These are phyloP conservation scores for Kurtzmaniella quercitrusa DNA, from an alignment of 1,139 yeast genomes.

Conservation along the genomic window DNA sequence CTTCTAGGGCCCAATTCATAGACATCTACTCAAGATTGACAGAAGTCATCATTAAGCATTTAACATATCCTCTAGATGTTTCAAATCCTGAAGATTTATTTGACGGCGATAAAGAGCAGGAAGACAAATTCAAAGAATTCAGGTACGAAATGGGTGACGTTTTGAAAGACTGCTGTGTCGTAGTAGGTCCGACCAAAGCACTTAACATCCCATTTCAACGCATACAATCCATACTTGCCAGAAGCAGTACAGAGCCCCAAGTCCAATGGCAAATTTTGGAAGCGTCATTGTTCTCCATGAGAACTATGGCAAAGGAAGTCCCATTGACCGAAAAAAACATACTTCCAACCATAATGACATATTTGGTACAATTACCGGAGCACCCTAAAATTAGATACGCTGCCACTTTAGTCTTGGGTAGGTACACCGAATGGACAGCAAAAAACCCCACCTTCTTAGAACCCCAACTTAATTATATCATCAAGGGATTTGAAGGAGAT, in stretches of 20 bases:
- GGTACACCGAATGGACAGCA: constrained; percentile 95
- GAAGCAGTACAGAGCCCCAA: constrained; percentile 22
- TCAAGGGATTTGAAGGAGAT: constrained; percentile 61
- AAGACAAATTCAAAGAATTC: constrained; percentile 89
- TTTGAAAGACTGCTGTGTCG: constrained; percentile 88
- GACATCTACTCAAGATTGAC: constrained; percentile 66
- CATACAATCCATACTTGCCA: constrained; percentile 39
- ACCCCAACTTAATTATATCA: constrained; percentile 80
- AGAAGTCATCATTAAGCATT: constrained; percentile 62
- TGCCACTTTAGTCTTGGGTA: constrained; percentile 85
- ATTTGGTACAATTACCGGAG: constrained; percentile 70
- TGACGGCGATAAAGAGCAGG: constrained; percentile 69
- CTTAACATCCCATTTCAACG: constrained; percentile 58
- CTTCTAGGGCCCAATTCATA: constrained; percentile 52
- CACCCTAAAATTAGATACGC: constrained; percentile 88
- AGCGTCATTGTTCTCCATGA: constrained; percentile 83
- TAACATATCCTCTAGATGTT: constrained; percentile 65
- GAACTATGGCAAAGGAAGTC: constrained; percentile 95
- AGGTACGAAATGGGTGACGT: constrained; percentile 98
- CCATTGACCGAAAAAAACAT: constrained; percentile 61
- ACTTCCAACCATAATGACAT: constrained; percentile 75
- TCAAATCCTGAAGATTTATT: constrained; percentile 44
- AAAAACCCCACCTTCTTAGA: constrained; percentile 79
- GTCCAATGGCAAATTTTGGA: constrained; percentile 81
- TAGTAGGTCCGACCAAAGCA: constrained; percentile 73